Percentiles rank a stretch among this genome's conserved stretches.
Conservation (phyloP, 2,329 filamentous ascomycete species). For the Endoconidiophora laricicola region DNA sequence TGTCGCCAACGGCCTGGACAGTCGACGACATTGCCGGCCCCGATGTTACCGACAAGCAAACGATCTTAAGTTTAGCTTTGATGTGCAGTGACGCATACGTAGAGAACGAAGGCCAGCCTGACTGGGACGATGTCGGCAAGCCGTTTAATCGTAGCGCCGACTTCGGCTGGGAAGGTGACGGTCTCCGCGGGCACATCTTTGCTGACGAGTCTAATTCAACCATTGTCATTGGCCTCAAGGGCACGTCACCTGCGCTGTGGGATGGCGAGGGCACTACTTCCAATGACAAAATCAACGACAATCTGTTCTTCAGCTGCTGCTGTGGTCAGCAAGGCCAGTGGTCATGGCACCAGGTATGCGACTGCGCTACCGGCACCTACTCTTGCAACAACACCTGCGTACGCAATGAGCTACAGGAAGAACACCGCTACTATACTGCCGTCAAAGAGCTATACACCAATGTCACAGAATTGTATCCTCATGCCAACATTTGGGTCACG, state of each 20-base stretch:
- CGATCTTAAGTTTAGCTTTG: slow-evolving; percentile 65
- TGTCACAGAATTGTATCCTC: slow-evolving; percentile 73
- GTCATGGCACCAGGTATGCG: slow-evolving; percentile 82
- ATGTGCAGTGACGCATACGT: slow-evolving; percentile 89
- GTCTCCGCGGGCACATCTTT: slow-evolving; percentile 82
- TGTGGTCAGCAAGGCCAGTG: slow-evolving; percentile 85
- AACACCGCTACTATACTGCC: slow-evolving; percentile 84
- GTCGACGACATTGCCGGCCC: slow-evolving; percentile 63
- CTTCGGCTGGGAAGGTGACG: slow-evolving; percentile 86
- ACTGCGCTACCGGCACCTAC: slow-evolving; percentile 76
- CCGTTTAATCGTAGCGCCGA: slow-evolving; percentile 74
- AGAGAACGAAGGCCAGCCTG: slow-evolving; percentile 47
- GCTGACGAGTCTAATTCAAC: slow-evolving; percentile 73
- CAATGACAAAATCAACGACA: slow-evolving; percentile 96
- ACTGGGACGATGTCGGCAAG: slow-evolving; percentile 69
- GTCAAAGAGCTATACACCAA: slow-evolving; percentile 83
- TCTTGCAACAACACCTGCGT: slow-evolving; percentile 89
- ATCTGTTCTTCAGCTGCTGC: slow-evolving; percentile 94
- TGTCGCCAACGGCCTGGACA: slow-evolving; percentile 65
- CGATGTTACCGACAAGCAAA: slow-evolving; percentile 71
- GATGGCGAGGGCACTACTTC: slow-evolving; percentile 95
- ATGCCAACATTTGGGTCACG: slow-evolving; percentile 71
- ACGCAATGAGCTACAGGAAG: slow-evolving; percentile 52
- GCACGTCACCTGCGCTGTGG: slow-evolving; percentile 77
- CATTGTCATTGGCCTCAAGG: slow-evolving; percentile 82